Percentiles rank a stretch among this genome's conserved stretches.
phyloP scores from a whole-genome alignment of 179 eudicot genomes.

The Camellia oleifera region DNA sequence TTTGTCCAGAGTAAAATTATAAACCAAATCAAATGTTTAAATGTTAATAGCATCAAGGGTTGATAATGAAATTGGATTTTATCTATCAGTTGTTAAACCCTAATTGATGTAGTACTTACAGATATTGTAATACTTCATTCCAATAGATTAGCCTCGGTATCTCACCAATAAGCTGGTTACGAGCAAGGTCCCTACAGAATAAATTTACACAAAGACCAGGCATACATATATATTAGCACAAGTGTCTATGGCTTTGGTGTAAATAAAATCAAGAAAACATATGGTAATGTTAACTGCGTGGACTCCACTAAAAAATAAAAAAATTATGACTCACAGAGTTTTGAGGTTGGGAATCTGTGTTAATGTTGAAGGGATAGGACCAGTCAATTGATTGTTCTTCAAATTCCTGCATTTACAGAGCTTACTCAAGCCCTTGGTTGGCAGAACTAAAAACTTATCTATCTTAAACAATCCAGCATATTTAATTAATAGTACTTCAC shows the following conservation, averaged over 20 bases:
- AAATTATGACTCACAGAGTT: conserved; percentile 39
- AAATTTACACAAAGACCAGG: not conserved
- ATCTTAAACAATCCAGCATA: not conserved
- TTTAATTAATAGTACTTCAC: too few species aligned
- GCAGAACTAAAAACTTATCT: not conserved
- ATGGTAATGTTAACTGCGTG: not conserved
- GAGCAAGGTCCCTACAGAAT: conserved; percentile 54
- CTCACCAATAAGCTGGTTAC: conserved; percentile 58
- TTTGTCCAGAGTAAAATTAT: not conserved
- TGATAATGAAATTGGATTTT: not conserved
- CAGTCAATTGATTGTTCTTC: conserved; percentile 59
- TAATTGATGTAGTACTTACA: conserved; percentile 33
- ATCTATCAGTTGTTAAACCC: too few species aligned
- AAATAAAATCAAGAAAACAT: not conserved
- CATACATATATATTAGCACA: not conserved
- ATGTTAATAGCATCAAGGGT: not conserved
- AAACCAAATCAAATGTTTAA: not conserved
- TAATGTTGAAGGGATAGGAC: conserved; percentile 66
- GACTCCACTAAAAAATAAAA: not conserved
- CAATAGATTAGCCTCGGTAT: conserved; percentile 69
- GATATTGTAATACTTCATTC: conserved; percentile 72
- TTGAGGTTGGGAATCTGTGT: conserved; percentile 66
- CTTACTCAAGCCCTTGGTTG: not conserved
- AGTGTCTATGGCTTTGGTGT: too few species aligned
- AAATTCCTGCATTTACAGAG: conserved; percentile 36